These are phyloP conservation scores for Blastomyces emzantsi DNA, from an alignment of 2,329 filamentous ascomycete genomes.

Conservation along the genomic window DNA sequence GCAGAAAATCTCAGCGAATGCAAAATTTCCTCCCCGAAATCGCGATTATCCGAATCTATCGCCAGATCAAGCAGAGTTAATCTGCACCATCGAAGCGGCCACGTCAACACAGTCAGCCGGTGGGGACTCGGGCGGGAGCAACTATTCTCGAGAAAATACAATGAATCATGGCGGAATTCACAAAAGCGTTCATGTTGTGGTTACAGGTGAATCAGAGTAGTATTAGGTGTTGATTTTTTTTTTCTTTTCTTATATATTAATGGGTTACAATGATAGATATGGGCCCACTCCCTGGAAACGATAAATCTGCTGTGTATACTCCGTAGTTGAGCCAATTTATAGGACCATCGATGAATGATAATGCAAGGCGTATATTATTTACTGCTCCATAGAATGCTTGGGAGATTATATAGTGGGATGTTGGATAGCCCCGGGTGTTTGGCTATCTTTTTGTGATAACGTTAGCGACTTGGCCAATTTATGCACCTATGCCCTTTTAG, in stretches of 20 bases:
- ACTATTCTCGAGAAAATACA: neutral
- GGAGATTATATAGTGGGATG: neutral
- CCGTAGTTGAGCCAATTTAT: neutral
- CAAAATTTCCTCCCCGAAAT: neutral
- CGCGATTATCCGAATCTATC: neutral
- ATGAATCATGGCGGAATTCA: neutral
- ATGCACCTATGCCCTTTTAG: neutral
- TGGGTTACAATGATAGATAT: neutral
- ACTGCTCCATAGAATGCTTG: neutral
- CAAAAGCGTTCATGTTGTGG: neutral
- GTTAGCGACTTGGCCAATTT: neutral
- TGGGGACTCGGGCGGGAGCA: neutral
- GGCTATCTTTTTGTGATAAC: neutral
- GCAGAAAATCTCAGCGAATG: conserved; percentile 1
- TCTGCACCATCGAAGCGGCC: neutral
- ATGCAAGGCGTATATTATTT: neutral
- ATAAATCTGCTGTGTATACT: neutral
- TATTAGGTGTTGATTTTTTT: neutral
- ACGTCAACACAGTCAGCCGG: neutral
- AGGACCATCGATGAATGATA: neutral
- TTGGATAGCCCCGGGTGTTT: neutral
- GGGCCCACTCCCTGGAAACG: neutral
- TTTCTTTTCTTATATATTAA: neutral
- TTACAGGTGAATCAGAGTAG: neutral
- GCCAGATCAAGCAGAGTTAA: neutral